Base-by-base conservation (phyloP, 202 grass and related monocot genomes). In the Setaria viridis region DNA sequence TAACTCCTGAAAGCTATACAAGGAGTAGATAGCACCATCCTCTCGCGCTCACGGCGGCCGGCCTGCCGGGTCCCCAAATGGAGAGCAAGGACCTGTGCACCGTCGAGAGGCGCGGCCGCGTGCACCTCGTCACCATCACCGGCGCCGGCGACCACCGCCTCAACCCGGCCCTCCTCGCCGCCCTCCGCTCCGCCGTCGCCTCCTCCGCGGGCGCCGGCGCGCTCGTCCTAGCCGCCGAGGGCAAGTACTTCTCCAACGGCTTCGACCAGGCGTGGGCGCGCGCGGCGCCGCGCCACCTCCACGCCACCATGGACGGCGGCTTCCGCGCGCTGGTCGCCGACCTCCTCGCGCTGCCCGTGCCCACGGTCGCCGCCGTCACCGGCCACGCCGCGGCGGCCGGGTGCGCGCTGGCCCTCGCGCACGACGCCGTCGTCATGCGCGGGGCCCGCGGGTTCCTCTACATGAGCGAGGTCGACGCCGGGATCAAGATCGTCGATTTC, bases 161-260 rank as follows among this genome's bases (percentile, higher is more conserved):
- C 0, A 74, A 55, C 72, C 72, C 72, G 49, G 9, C 11, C 72
- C 72, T 53, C 30, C 48, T 74, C 9, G 48, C 8, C 15, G 30
- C 72, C 9, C 16, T 74, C 72, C 72, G 72, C 8, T 35, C 72
- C 30, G 72, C 72, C 9, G 72, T 74, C 8, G 30, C 72, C 15
- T 15, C 49, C 15, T 74, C 53, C 53, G 21, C 37, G 5, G 71
- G 80, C 43, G 55, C 62, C 45, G 70, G 72, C 43, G 92, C 84
- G 35, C 77, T 94, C 45, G 71, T 94, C 81, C 78, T 82, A 11
- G 75, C 87, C 29, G 92, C 87, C 29, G 67, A 91, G 78, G 92
- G 85, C 4, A 91, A 80, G 68, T 91, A 77, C 84, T 94, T 94
- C 85, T 94, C 84, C 54, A 91, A 91, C 66, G 92, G 92, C 37